Evolutionary conservation across 176 grass and related monocot species (phyloP), one percentile per base, ranked within the genome.

Genomic region (Oryza meyeriana): DNA sequence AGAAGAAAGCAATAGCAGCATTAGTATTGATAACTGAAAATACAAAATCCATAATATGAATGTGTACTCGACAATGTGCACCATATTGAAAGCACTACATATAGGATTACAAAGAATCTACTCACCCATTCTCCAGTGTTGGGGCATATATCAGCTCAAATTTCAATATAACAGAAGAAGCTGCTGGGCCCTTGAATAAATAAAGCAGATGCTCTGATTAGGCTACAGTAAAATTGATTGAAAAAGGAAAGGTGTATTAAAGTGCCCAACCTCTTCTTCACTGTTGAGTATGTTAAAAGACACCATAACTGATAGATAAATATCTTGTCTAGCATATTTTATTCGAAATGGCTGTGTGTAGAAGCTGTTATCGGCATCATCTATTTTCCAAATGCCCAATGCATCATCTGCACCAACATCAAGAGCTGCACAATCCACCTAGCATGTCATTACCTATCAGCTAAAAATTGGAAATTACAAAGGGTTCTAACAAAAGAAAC

Each of bases 291-390:
- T 90, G 74, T 92, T 99, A 81, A 99, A 99, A 93, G 96, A 95
- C 30, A 95, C 93, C 96, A 99, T 99, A 66, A 99, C 85, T 26
- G 93, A 95, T 45, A 95, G 85, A 86, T 83, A 95, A 66, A 99
- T 85, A 81, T 99, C 96, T 79, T 99, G 96, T 87, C 96, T 93
- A 73, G 96, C 79, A 83, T 99, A 99, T 85, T 99, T 99, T 77
- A 99, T 88, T 69, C 85, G 85, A 79, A 94, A 99, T 12, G 96
- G 96, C 35, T 95, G 96, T 20, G 96, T 99, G 78, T 88, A 95
- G 85, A 99, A 99, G 83, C 96, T 95, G 69, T 99, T 92, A 69
- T 99, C 96, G 7, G 55, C 81, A 61, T 99, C 96, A 86, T 93
- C 89, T 79, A 99, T 99, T 87, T 84, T 91, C 96, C 96, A 99